These are phyloP conservation scores for Penicillium sp. DNA, from an alignment of 2,329 filamentous ascomycete genomes.

Conservation along the genomic window DNA sequence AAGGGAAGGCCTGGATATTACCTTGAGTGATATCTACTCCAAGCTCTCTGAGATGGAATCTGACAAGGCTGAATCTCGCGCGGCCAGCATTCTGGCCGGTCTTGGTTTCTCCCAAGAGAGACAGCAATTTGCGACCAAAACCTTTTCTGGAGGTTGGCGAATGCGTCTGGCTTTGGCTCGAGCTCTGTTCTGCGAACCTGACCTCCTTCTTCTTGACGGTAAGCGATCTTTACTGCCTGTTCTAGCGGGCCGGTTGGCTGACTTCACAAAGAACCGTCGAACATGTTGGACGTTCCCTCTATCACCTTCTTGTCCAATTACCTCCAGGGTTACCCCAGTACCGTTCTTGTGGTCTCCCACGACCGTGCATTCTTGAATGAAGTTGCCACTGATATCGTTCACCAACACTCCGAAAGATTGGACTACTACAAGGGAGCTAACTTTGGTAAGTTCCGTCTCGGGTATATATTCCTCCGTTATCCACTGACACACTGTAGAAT, in stretches of 20 bases:
- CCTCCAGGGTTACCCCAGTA: constrained; percentile 88
- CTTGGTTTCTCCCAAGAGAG: constrained; percentile 92
- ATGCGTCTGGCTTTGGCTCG: constrained; percentile 94
- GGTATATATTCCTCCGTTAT: neutral
- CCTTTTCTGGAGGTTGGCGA: constrained; percentile 98
- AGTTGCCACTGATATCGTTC: constrained; percentile 97
- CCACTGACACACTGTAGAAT: constrained; percentile 50
- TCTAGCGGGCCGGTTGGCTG: constrained; percentile 10
- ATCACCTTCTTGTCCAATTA: constrained; percentile 98
- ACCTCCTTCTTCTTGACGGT: constrained; percentile 84
- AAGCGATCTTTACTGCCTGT: constrained; percentile 12
- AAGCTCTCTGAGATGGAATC: constrained; percentile 99
- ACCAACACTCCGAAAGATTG: constrained; percentile 92
- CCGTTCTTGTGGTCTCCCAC: constrained; percentile 94
- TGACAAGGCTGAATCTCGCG: constrained; percentile 92
- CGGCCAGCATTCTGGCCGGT: constrained; percentile 92
- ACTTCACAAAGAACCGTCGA: constrained; percentile 71
- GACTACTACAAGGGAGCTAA: constrained; percentile 99
- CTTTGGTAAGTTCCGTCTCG: constrained; percentile 53
- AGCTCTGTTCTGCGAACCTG: constrained; percentile 96
- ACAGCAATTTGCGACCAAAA: constrained; percentile 90
- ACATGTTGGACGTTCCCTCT: constrained; percentile 99
- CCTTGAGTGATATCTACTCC: constrained; percentile 81
- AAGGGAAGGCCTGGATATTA: constrained; percentile 83
- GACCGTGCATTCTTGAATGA: constrained; percentile 99